A percentile compares a stretch with the other conserved stretches of the same genome.
phyloP scores from a whole-genome alignment of 495 filamentous ascomycete species.

The Glutinoglossum americanum region DNA sequence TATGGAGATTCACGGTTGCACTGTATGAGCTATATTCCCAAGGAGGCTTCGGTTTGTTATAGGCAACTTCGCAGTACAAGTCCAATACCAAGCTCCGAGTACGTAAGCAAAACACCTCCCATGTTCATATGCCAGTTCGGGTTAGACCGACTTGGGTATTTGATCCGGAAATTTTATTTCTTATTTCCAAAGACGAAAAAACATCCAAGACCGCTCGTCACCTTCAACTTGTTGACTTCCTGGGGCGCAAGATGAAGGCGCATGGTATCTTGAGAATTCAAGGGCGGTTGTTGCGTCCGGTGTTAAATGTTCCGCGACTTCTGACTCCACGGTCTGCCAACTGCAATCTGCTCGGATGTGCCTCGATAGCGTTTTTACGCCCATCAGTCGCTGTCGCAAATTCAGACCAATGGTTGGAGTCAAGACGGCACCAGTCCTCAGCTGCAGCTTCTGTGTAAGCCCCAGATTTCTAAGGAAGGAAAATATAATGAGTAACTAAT shows the following conservation, averaged over 20 bases:
- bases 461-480: neutral
- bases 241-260: constrained; percentile 11
- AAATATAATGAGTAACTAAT: constrained; percentile 1
- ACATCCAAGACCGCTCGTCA: neutral
- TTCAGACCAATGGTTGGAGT: constrained; percentile 13
- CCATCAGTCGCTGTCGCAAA: constrained; percentile 4
- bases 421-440: constrained; percentile 15
- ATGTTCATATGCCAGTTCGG: neutral
- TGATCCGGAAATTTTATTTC: neutral
- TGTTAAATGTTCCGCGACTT: constrained; percentile 5
- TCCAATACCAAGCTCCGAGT: no score
- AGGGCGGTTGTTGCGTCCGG: constrained; percentile 6
- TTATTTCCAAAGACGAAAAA: neutral
- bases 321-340: neutral
- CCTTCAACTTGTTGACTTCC: neutral
- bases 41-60: no score
- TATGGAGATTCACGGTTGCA: neutral
- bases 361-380: constrained; percentile 5
- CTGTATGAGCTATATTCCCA: neutral
- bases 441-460: constrained; percentile 26
- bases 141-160: neutral
- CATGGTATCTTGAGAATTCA: constrained; percentile 12
- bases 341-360: constrained; percentile 10
- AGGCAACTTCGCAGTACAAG: no score
- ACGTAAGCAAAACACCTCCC: no score